Conservation (phyloP, 139 green algal genomes). For the Micromonas pusilla region DNA sequence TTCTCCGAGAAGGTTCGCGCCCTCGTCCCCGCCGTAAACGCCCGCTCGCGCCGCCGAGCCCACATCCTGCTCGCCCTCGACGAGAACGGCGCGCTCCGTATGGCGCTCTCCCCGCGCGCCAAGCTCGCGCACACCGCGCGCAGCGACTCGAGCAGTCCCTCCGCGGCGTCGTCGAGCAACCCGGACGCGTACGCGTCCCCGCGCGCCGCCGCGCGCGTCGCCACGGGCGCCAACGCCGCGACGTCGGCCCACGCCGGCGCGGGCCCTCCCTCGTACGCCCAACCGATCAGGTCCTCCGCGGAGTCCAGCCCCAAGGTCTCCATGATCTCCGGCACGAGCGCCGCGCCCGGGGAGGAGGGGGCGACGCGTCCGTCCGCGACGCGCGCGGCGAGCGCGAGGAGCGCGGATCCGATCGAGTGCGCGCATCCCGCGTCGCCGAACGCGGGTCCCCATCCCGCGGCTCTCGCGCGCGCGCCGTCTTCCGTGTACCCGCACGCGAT, state of each 20-base stretch:
- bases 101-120: too few relatives aligned
- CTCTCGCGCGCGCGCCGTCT: constrained; percentile 4
- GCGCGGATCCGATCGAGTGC: not conserved
- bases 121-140: not conserved
- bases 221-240: not conserved
- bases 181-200: constrained; percentile 7
- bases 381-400: constrained; percentile 8
- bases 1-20: too few relatives aligned
- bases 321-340: not conserved
- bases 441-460: constrained; percentile 21
- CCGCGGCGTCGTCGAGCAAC: constrained; percentile 16
- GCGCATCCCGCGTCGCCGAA: constrained; percentile 27
- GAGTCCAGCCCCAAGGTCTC: not conserved
- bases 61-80: not conserved
- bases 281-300: constrained; percentile 3
- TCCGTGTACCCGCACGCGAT: constrained; percentile 14
- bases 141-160: constrained; percentile 9
- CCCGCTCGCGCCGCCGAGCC: too few relatives aligned
- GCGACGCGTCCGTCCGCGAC: constrained; percentile 25
- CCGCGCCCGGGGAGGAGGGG: not conserved
- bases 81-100: too few relatives aligned
- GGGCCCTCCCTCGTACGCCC: not conserved
- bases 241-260: constrained; percentile 15
- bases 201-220: not conserved
- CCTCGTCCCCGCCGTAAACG: too few relatives aligned